These are phyloP conservation scores for Angophora floribunda DNA, from an alignment of 345 rosid species.

Conservation along the genomic window DNA sequence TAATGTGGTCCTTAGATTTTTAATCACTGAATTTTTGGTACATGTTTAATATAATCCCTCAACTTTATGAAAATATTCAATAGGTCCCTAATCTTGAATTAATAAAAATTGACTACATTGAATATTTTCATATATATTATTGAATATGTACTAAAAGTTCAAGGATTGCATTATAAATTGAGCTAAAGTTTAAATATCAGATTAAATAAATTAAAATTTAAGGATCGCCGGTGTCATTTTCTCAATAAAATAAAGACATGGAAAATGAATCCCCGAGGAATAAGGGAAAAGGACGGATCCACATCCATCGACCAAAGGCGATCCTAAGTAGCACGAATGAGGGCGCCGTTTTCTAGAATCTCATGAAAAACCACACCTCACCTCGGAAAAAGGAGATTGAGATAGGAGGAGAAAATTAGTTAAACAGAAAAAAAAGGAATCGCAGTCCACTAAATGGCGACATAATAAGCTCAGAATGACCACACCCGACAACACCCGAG, in stretches of 20 bases:
- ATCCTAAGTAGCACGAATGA: neutral
- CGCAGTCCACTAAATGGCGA: slow-evolving; percentile 12
- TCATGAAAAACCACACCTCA: neutral
- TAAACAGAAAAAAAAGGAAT: neutral
- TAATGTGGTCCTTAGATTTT: too few relatives aligned
- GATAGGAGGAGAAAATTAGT: neutral
- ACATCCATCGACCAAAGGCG: neutral
- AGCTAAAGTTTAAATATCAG: too few relatives aligned
- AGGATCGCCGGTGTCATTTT: too few relatives aligned
- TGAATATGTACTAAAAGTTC: too few relatives aligned
- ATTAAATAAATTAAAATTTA: too few relatives aligned
- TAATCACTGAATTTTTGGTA: too few relatives aligned
- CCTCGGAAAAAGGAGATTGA: neutral
- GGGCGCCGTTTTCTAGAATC: neutral
- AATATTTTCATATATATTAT: too few relatives aligned
- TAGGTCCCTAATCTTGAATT: too few relatives aligned
- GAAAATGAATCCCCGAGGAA: neutral
- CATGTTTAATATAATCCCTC: too few relatives aligned
- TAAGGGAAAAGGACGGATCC: neutral
- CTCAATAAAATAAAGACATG: neutral
- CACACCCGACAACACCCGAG: neutral
- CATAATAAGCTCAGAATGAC: slow-evolving; percentile 21
- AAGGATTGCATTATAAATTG: too few relatives aligned
- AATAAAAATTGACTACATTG: too few relatives aligned
- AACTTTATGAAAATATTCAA: too few relatives aligned